Evolutionary conservation across 345 rosid species (phyloP), one percentile per base, ranked within the genome.

Genomic region (Syzygium grande): DNA sequence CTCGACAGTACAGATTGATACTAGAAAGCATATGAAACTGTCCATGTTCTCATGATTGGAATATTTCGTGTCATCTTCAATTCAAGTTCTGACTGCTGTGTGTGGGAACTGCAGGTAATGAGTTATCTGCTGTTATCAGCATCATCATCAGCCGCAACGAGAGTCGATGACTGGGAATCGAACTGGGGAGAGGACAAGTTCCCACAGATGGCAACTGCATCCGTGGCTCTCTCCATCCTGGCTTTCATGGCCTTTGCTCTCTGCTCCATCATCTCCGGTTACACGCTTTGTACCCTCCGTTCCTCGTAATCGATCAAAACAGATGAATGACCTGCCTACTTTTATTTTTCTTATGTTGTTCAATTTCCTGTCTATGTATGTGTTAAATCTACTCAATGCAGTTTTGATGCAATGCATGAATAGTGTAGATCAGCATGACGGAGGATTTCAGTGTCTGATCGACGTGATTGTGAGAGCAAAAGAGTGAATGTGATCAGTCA

Each of bases 151-250:
- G 98, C 99, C 30, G 92, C 95, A 11, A 94, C 94, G 23, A 91
- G 99, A 55, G 94, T 96, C 0, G 98, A 95, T 51, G 97, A 97
- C 87, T 96, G 98, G 98, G 92, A 92, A 91, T 93, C 92, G 41
- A 95, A 97, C 58, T 95, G 98, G 98, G 98, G 98, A 13, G 88
- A 89, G 83, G 99, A 95, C 87, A 92, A 93, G 91, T 97, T 97
- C 93, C 97, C 97, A 3, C 88, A 91, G 84, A 94, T 97, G 94
- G 99, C 98, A 80, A 95, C 87, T 87, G 97, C 93, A 34, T 93
- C 99, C 9, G 94, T 94, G 84, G 90, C 92, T 21, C 84, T 96
- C 87, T 94, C 98, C 59, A 92, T 92, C 88, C 89, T 94, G 22
- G 94, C 98, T 16, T 95, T 95, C 89, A 86, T 93, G 78, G 91